A percentile compares a stretch with the other conserved stretches of the same genome.
Evolutionary conservation across 73 alveolate species (phyloP).

Genomic region (Durusdinium trenchii): DNA sequence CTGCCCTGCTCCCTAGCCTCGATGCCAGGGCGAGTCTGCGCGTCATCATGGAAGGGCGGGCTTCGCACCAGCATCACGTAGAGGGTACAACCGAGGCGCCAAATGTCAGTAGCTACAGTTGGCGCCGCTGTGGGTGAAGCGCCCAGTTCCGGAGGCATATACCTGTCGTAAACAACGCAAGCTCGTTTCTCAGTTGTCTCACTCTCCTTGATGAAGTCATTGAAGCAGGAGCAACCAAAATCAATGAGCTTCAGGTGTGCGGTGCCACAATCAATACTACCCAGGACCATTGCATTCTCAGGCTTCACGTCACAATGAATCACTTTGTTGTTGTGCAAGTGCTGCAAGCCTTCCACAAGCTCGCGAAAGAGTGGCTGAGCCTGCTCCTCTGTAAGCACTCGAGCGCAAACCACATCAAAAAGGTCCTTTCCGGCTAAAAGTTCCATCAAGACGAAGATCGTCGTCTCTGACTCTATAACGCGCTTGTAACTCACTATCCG

Average conservation of each 20-base stretch:
- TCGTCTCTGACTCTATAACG: conserved; percentile 85
- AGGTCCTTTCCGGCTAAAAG: conserved; percentile 56
- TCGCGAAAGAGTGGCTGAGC: conserved; percentile 53
- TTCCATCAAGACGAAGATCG: conserved; percentile 81
- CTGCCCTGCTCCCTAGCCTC: conserved; percentile 41
- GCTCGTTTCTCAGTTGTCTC: conserved; percentile 67
- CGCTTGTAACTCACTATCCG: conserved; percentile 94
- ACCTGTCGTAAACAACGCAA: conserved; percentile 62
- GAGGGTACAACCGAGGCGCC: conserved; percentile 82
- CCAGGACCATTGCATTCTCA: conserved; percentile 87
- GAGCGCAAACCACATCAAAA: conserved; percentile 29
- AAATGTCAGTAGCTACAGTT: conserved; percentile 65
- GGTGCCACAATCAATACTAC: conserved; percentile 32
- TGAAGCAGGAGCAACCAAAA: conserved; percentile 93
- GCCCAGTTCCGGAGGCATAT: conserved; percentile 88
- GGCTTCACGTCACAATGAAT: conserved; percentile 88
- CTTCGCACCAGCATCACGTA: conserved; percentile 74
- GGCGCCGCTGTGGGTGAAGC: conserved; percentile 32
- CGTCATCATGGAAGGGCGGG: conserved; percentile 88
- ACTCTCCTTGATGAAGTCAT: conserved; percentile 68
- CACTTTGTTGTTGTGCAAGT: conserved; percentile 45
- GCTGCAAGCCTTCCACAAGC: conserved; percentile 82
- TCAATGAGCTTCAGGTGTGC: conserved; percentile 86
- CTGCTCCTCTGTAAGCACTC: conserved; percentile 47
- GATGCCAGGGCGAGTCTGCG: conserved; percentile 48